Percentiles rank a stretch among this genome's conserved stretches.
phyloP scores from a whole-genome alignment of 176 grass and related monocot genomes.

The Ensete glaucum region DNA sequence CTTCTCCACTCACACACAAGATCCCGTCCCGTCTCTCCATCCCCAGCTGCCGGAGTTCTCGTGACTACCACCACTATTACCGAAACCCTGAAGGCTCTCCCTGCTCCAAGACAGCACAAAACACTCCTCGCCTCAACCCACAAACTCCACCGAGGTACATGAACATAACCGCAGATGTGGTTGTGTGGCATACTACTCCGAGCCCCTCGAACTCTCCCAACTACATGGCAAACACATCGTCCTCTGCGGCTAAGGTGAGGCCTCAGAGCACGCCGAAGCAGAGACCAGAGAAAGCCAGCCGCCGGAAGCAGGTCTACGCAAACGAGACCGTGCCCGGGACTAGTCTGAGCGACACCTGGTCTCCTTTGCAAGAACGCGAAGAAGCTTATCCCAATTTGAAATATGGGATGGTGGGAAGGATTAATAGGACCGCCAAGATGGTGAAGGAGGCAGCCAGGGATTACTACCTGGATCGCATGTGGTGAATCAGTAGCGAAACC shows the following conservation, averaged over 20 bases:
- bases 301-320: background rate
- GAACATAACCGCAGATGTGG: background rate
- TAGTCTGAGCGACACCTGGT: conserved; percentile 11
- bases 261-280: conserved; percentile 69
- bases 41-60: conserved; percentile 4
- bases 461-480: conserved; percentile 81
- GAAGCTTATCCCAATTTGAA: conserved; percentile 22
- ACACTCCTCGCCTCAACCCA: conserved; percentile 27
- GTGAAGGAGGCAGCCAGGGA: conserved; percentile 37
- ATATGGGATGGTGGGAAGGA: conserved; percentile 11
- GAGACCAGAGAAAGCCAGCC: conserved; percentile 1
- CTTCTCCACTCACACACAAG: conserved; percentile 28
- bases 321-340: conserved; percentile 13
- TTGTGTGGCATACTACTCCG: background rate
- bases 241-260: conserved; percentile 46
- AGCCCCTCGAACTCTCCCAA: background rate
- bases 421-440: conserved; percentile 17
- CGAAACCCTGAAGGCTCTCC: conserved; percentile 8
- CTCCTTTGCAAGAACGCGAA: conserved; percentile 27
- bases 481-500: conserved; percentile 33
- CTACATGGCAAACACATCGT: conserved; percentile 14
- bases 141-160: background rate
- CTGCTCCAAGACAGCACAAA: conserved; percentile 44
- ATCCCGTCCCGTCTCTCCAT: conserved; percentile 16
- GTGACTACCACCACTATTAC: conserved; percentile 5